These are phyloP conservation scores for Herpetomonas muscarum DNA, from an alignment of 208 protist species.

Conservation along the genomic window DNA sequence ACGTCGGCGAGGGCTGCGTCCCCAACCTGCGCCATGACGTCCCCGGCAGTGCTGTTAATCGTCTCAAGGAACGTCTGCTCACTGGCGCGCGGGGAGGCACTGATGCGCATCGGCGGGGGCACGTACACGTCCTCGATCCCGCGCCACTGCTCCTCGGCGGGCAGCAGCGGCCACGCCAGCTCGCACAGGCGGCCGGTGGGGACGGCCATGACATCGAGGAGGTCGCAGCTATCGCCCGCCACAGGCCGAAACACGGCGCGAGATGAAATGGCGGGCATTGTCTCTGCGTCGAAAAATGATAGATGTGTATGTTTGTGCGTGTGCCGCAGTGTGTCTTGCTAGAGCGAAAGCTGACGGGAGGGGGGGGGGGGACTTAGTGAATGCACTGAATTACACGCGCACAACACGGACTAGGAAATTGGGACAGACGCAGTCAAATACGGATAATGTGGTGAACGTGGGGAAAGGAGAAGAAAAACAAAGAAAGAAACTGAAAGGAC, in stretches of 20 bases:
- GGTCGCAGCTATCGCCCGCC: constrained; percentile 17
- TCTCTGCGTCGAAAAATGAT: no score
- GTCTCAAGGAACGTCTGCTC: constrained; percentile 17
- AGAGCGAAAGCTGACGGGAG: no score
- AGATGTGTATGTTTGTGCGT: background rate
- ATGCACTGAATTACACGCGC: background rate
- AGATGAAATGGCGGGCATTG: background rate
- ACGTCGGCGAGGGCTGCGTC: constrained; percentile 11
- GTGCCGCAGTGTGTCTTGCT: background rate
- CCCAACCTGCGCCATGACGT: constrained; percentile 11
- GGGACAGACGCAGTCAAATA: background rate
- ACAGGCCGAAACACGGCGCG: constrained; percentile 4
- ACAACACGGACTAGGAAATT: background rate
- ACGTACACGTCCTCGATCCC: constrained; percentile 25
- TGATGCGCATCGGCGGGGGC: constrained; percentile 26
- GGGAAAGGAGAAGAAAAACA: background rate
- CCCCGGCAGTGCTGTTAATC: constrained; percentile 16
- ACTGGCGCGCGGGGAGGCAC: constrained; percentile 22
- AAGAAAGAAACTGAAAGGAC: background rate
- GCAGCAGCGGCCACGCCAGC: constrained; percentile 46
- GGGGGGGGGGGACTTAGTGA: background rate
- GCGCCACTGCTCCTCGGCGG: constrained; percentile 9
- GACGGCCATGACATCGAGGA: constrained; percentile 49
- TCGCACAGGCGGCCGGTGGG: constrained; percentile 29
- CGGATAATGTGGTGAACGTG: background rate